Conservation (phyloP, 257 asterid species). For the Mentha longifolia region DNA sequence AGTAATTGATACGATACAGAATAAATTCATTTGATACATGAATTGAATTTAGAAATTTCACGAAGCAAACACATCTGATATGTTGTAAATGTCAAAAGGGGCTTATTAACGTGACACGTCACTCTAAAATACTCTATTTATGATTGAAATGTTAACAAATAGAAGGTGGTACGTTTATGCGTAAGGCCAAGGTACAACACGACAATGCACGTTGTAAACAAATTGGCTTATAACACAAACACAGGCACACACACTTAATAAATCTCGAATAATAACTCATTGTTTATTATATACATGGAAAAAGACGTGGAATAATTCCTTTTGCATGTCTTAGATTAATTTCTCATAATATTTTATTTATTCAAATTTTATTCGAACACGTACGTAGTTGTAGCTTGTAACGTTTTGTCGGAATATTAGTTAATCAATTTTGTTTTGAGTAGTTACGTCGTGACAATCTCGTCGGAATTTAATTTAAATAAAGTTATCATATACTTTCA, state of each 20-base stretch:
- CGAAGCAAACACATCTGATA: too few relatives aligned
- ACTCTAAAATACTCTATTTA: too few relatives aligned
- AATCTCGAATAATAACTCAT: not conserved
- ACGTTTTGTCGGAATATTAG: not conserved
- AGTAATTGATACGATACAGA: too few relatives aligned
- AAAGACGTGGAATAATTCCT: slow-evolving; percentile 28
- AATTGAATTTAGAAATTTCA: too few relatives aligned
- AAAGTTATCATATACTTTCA: not conserved
- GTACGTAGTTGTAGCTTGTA: not conserved
- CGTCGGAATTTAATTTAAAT: not conserved
- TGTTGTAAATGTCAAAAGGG: too few relatives aligned
- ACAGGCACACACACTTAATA: not conserved
- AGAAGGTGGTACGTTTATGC: not conserved
- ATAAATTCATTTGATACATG: too few relatives aligned
- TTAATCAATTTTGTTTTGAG: not conserved
- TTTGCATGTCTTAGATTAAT: not conserved
- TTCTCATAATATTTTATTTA: not conserved
- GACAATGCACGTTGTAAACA: slow-evolving; percentile 26
- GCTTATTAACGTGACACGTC: too few relatives aligned
- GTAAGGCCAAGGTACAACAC: slow-evolving; percentile 28
- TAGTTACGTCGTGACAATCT: not conserved
- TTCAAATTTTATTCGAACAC: not conserved
- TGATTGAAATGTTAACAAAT: too few relatives aligned
- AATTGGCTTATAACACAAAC: not conserved
- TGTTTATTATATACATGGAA: slow-evolving; percentile 12